Evolutionary conservation across 495 filamentous ascomycete genomes (phyloP), one percentile per base, ranked within the genome.

Genomic region (Penicillium macrosclerotiorum): DNA sequence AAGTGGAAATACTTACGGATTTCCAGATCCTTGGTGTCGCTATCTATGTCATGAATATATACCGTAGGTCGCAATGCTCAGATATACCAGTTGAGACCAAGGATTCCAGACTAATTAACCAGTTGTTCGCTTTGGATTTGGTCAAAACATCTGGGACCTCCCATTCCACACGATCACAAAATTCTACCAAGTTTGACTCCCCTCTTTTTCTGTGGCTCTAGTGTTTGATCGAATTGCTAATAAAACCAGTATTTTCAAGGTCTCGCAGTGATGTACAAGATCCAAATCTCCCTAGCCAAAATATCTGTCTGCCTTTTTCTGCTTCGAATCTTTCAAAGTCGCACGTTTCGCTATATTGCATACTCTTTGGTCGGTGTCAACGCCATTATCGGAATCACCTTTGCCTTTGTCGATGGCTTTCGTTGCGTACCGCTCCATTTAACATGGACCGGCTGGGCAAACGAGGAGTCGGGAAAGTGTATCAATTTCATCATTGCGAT

Each of bases 281-380:
- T 53, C 1, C 57, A 61, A 30, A 63, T 67, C 37, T 73, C 67
- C 6, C 65, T 71, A 26, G 70, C 68, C 57, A 77, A 78, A 34
- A 70, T 68, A 38, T 80, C 78, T 19, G 81, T 62, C 33, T 70
- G 66, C 43, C 63, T 76, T 13, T 83, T 73, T 51, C 55, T 73
- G 11, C 58, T 73, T 1, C 64, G 66, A 1, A 68, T 70, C 36
- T 73, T 67, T 52, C 58, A 67, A 34, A 61, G 62, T 5, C 51
- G 47, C 32, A 19, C 40, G 12, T 72, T 67, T 54, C 64, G 68
- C 17, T 60, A 52, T 24, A 41, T 53, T 29, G 42, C 62, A 5
- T 69, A 67, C 23, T 46, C 18, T 2, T 46, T 72, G 5, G 69
- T 72, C 16, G 66, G 16, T 0, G 25, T 65, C 16, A 66, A 69